Percentiles rank a stretch among this genome's conserved stretches.
Evolutionary conservation across 2,329 filamentous ascomycete species (phyloP).

Genomic region (Tolypocladium tundrense): DNA sequence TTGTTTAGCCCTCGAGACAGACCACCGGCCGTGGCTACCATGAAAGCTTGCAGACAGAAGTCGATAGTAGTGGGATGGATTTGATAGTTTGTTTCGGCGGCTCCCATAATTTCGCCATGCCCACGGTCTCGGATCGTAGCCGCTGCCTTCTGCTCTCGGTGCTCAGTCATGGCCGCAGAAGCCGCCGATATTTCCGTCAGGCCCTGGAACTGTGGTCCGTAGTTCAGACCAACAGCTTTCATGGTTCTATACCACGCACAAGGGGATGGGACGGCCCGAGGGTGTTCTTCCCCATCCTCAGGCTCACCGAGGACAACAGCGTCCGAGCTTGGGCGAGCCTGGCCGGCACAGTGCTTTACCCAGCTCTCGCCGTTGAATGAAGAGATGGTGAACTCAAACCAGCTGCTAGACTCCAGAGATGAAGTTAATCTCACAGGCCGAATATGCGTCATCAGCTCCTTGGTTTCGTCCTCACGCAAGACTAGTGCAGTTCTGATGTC

Average conservation of each 20-base stretch:
- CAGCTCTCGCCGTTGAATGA: too few species aligned
- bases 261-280: neutral
- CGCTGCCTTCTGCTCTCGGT: neutral
- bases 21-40: constrained; percentile 1
- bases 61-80: constrained; percentile 8
- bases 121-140: neutral
- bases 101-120: neutral
- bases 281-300: neutral
- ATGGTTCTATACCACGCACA: neutral
- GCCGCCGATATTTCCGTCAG: neutral
- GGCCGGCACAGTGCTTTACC: neutral
- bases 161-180: neutral
- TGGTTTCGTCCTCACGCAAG: too few species aligned
- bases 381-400: too few species aligned
- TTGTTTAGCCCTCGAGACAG: neutral
- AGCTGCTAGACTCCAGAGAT: too few species aligned
- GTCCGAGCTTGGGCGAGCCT: neutral
- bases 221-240: neutral
- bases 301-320: neutral
- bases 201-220: neutral
- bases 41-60: constrained; percentile 1
- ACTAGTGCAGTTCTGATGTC: too few species aligned
- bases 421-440: too few species aligned
- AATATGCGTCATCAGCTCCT: too few species aligned
- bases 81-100: neutral